phyloP scores from a whole-genome alignment of 1,284 basidiomycete genomes.

The Cutaneotrichosporon spelunceum region DNA sequence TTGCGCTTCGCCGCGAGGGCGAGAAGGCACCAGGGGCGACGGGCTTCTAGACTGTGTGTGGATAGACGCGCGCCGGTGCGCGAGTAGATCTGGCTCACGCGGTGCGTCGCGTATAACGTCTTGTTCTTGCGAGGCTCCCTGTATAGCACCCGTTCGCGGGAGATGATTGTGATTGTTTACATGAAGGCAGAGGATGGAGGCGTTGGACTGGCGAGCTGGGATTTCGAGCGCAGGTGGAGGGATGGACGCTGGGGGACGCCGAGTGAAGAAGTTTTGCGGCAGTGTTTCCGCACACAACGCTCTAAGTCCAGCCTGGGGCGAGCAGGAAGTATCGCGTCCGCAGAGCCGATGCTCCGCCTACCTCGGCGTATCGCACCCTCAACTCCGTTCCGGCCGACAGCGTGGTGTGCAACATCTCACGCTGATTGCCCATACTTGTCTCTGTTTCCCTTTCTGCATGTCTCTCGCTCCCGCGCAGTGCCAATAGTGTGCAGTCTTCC shows the following conservation, averaged over 20 bases:
- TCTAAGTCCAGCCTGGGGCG: neutral
- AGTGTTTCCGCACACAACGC: no score
- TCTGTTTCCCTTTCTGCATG: neutral
- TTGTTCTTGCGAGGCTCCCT: conserved; percentile 2
- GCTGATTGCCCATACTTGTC: neutral
- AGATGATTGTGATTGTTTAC: conserved; percentile 9
- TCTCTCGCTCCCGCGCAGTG: neutral
- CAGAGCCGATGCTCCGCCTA: neutral
- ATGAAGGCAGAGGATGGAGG: neutral
- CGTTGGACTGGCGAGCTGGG: neutral
- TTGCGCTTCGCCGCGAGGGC: conserved; percentile 81
- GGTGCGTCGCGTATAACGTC: conserved; percentile 2
- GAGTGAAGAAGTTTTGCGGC: no score
- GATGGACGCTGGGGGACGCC: no score
- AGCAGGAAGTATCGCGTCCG: neutral
- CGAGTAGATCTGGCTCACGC: neutral
- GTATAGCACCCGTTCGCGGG: conserved; percentile 9
- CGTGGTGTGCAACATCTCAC: neutral
- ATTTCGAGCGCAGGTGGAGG: neutral
- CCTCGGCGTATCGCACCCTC: neutral
- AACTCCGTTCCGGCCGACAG: neutral
- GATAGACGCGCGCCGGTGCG: neutral
- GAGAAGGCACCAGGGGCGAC: conserved; percentile 84
- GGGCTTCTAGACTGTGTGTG: conserved; percentile 62
- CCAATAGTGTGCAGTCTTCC: neutral